A percentile compares a stretch with the other conserved stretches of the same genome.
Conservation (phyloP, 2,329 filamentous ascomycete genomes). For the Graphiopsis chlorocephala region DNA sequence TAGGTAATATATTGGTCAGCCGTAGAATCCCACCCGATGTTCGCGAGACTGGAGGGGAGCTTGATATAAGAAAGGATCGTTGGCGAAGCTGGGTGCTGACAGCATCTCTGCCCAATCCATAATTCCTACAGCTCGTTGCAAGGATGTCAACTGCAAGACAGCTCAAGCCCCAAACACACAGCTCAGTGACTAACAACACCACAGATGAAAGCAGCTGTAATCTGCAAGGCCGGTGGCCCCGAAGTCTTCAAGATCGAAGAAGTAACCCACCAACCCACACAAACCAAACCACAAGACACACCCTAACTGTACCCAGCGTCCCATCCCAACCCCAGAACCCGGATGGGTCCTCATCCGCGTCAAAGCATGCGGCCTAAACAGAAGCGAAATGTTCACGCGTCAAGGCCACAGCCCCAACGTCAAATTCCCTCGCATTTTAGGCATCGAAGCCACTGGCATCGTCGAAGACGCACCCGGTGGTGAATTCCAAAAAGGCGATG, state of each 20-base stretch:
- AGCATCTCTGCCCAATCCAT: background rate
- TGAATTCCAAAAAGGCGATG: constrained; percentile 40
- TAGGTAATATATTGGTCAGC: background rate
- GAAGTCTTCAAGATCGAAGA: constrained; percentile 39
- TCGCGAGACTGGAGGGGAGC: background rate
- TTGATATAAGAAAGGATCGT: background rate
- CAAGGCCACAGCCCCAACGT: constrained; percentile 44
- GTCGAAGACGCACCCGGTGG: constrained; percentile 39
- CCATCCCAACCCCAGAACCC: constrained; percentile 39
- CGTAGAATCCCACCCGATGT: background rate
- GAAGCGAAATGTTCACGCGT: constrained; percentile 48
- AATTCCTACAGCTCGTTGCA: background rate
- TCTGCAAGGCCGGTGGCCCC: constrained; percentile 40
- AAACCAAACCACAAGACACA: constrained; percentile 25
- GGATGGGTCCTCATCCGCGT: constrained; percentile 44
- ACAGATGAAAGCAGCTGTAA: constrained; percentile 47
- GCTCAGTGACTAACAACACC: background rate
- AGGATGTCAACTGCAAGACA: background rate
- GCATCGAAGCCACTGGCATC: constrained; percentile 47
- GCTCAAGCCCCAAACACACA: background rate
- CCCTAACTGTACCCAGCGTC: constrained; percentile 33
- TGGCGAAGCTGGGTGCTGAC: background rate
- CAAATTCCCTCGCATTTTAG: constrained; percentile 44
- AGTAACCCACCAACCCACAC: background rate
- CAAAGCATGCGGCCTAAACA: constrained; percentile 48